These are phyloP conservation scores for Quercus mongolica DNA, from an alignment of 306 rosid genomes.

Conservation along the genomic window DNA sequence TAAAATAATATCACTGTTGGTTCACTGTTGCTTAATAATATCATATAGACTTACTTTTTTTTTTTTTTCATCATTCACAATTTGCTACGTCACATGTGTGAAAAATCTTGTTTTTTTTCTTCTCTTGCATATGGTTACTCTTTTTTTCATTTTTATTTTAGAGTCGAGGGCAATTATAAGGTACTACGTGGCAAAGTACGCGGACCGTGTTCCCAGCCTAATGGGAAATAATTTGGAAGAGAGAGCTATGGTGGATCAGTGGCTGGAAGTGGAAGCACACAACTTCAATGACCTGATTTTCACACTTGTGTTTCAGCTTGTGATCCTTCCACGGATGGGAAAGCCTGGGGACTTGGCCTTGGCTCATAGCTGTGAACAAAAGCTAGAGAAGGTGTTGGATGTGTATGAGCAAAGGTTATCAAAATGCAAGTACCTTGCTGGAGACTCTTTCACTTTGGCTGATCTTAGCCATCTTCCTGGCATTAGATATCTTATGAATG, in stretches of 20 bases:
- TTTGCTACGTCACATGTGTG: too few species aligned
- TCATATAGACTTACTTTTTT: too few species aligned
- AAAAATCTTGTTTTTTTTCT: too few species aligned
- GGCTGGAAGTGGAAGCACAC: slow-evolving; percentile 77
- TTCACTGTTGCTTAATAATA: too few species aligned
- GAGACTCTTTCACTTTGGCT: slow-evolving; percentile 53
- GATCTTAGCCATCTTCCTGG: slow-evolving; percentile 71
- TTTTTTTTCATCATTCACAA: too few species aligned
- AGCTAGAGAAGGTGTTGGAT: slow-evolving; percentile 53
- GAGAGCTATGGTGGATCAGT: slow-evolving; percentile 64
- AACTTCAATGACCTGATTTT: slow-evolving; percentile 61
- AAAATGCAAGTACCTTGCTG: slow-evolving; percentile 48
- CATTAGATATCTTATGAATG: slow-evolving; percentile 39
- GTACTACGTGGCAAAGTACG: slow-evolving; percentile 59
- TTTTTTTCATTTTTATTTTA: background rate
- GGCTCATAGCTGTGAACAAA: slow-evolving; percentile 33
- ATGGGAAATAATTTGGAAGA: slow-evolving; percentile 58
- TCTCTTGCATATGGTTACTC: too few species aligned
- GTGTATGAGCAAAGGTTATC: slow-evolving; percentile 53
- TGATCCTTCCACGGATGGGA: slow-evolving; percentile 55
- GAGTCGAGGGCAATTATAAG: slow-evolving; percentile 70
- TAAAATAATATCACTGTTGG: too few species aligned
- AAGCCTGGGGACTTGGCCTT: slow-evolving; percentile 35
- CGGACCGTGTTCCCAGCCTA: slow-evolving; percentile 50
- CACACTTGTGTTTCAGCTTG: slow-evolving; percentile 45